These are phyloP conservation scores for Williopsis jadinii DNA, from an alignment of 1,139 yeast species.

Conservation along the genomic window DNA sequence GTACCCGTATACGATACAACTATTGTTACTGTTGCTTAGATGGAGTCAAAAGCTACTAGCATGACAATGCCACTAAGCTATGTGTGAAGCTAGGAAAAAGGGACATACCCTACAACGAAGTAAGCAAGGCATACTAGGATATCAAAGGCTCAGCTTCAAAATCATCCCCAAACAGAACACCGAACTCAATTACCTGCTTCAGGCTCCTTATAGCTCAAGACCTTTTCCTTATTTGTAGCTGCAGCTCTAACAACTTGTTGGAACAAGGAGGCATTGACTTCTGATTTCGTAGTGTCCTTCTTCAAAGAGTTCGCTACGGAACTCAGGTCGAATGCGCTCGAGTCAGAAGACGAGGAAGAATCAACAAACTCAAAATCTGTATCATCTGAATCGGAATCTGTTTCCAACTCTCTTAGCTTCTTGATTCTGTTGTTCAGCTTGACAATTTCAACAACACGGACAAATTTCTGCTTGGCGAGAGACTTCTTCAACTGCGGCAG, in stretches of 20 bases:
- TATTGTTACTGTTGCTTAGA: no score
- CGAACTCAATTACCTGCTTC: no score
- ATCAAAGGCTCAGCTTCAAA: no score
- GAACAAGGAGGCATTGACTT: conserved; percentile 44
- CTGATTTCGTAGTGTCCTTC: conserved; percentile 6
- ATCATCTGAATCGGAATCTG: conserved; percentile 15
- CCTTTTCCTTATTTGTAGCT: conserved; percentile 56
- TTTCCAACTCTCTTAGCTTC: conserved; percentile 43
- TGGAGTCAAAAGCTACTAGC: no score
- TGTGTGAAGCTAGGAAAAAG: no score
- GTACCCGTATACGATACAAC: no score
- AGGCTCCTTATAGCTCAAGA: conserved; percentile 31
- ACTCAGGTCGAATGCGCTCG: conserved; percentile 13
- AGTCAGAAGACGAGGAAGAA: background rate
- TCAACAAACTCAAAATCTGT: conserved; percentile 21
- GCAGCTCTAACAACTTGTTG: conserved; percentile 75
- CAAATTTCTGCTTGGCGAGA: conserved; percentile 78
- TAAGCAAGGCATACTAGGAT: no score
- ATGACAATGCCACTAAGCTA: no score
- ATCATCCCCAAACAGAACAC: no score
- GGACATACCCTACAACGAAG: no score
- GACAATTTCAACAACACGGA: conserved; percentile 80
- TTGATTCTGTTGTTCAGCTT: conserved; percentile 67
- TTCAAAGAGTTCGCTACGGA: conserved; percentile 9
- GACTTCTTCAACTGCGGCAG: conserved; percentile 67